Percentiles rank a stretch among this genome's conserved stretches.
Evolutionary conservation across 148 eudicot species (phyloP).

Genomic region (Cornus suecica): DNA sequence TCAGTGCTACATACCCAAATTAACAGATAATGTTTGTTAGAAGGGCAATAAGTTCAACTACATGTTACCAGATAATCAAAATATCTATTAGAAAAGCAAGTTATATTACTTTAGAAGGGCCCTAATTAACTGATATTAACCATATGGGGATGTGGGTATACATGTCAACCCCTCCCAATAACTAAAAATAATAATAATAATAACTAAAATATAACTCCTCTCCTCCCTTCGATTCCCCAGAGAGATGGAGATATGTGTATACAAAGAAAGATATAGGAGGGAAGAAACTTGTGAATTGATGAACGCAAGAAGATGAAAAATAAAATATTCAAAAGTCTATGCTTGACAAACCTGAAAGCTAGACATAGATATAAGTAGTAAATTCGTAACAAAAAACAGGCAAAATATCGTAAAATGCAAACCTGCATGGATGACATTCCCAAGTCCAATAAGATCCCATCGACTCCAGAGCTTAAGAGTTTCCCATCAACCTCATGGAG

Average conservation of each 20-base stretch:
- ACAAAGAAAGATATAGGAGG: not conserved
- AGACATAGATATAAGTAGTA: not conserved
- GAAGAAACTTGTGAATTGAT: not conserved
- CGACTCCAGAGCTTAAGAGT: constrained; percentile 44
- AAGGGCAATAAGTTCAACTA: not conserved
- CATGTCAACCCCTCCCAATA: not conserved
- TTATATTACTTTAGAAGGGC: not conserved
- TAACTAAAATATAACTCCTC: not conserved
- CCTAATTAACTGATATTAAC: not conserved
- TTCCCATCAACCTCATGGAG: constrained; percentile 58
- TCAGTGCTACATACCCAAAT: not conserved
- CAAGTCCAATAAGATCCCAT: constrained; percentile 94
- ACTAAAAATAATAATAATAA: too few species aligned
- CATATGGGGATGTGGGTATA: not conserved
- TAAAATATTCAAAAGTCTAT: not conserved
- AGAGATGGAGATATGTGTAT: not conserved
- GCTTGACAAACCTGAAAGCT: not conserved
- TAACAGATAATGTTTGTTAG: not conserved
- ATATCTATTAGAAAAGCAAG: not conserved
- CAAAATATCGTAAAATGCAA: constrained; percentile 12
- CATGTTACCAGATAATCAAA: not conserved
- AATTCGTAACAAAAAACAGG: not conserved
- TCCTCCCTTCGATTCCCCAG: too few species aligned
- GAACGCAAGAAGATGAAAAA: not conserved
- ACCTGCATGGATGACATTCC: constrained; percentile 99